Conservation (phyloP, 768 basidiomycete species). For the Tremella fuciformis region DNA sequence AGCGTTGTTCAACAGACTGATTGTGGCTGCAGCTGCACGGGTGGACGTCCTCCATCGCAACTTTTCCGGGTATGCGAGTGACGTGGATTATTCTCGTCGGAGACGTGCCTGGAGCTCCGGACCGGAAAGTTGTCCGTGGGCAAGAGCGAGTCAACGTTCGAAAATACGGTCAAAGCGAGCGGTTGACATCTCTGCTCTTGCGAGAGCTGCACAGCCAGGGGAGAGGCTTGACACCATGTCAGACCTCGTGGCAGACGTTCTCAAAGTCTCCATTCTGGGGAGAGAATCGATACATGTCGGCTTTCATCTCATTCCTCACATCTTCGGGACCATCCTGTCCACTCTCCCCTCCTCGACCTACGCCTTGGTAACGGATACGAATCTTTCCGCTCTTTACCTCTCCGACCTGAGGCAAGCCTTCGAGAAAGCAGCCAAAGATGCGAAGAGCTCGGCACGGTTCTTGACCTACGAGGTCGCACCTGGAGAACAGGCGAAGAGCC, state of each 20-base stretch:
- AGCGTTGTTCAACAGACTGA: not conserved
- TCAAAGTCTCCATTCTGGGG: constrained; percentile 78
- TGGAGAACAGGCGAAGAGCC: constrained; percentile 87
- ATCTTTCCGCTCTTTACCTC: constrained; percentile 79
- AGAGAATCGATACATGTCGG: constrained; percentile 88
- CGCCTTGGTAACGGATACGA: constrained; percentile 86
- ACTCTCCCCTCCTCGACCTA: constrained; percentile 78
- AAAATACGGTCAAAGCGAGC: no score
- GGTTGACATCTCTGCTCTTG: not conserved
- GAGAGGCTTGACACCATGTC: constrained; percentile 15
- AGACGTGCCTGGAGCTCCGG: constrained; percentile 2
- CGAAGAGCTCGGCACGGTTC: constrained; percentile 57
- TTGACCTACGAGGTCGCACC: constrained; percentile 76
- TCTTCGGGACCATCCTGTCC: constrained; percentile 62
- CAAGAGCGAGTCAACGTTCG: no score
- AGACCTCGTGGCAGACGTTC: constrained; percentile 56
- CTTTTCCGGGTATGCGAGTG: constrained; percentile 1
- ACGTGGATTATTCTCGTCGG: not conserved
- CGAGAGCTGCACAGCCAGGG: not conserved
- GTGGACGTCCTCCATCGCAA: not conserved
- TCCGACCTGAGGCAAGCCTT: constrained; percentile 67
- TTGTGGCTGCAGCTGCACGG: not conserved
- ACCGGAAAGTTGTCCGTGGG: not conserved
- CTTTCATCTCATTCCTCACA: constrained; percentile 82
- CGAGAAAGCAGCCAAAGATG: constrained; percentile 50